Evolutionary conservation across 2,329 filamentous ascomycete genomes (phyloP), one percentile per base, ranked within the genome.

Genomic region (Penicillium palitans): DNA sequence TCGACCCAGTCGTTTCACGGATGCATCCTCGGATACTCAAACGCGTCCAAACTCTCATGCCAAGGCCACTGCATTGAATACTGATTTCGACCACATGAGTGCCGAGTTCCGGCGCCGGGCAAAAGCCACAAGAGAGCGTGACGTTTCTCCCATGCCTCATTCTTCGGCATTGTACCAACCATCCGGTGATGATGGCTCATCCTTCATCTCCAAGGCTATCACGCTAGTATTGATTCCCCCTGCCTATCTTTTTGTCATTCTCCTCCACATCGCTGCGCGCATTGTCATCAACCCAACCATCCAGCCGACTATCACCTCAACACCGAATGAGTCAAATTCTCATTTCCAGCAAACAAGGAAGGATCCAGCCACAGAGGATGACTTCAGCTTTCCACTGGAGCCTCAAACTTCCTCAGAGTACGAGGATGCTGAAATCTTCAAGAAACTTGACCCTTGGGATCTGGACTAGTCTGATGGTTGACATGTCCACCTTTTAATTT

Each of bases 151-250:
- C 0, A 80, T 92, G 61, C 88, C 89, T 3, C 82, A 87, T 1
- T 80, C 87, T 0, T 86, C 87, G 7, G 89, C 87, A 59, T 76
- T 92, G 10, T 81, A 82, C 6, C 82, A 85, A 72, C 76, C 48
- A 73, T 77, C 57, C 72, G 79, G 81, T 52, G 78, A 81, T 44
- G 77, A 89, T 31, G 84, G 86, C 1, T 78, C 84, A 51, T 83
- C 86, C 3, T 83, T 96, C 31, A 83, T 96, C 27, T 84, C 88
- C 56, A 93, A 90, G 75, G 92, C 91, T 0, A 87, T 85, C 62
- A 87, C 90, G 52, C 82, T 95, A 31, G 82, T 96, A 4, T 78
- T 96, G 15, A 87, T 90, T 0, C 91, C 91, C n/a, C 91, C 93
- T 0, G 84, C 88, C 35, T 86, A 93, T 66, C 82, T 96, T 2